Evolutionary conservation across 2,329 filamentous ascomycete genomes (phyloP).

Genomic region (Colletotrichum magnum): DNA sequence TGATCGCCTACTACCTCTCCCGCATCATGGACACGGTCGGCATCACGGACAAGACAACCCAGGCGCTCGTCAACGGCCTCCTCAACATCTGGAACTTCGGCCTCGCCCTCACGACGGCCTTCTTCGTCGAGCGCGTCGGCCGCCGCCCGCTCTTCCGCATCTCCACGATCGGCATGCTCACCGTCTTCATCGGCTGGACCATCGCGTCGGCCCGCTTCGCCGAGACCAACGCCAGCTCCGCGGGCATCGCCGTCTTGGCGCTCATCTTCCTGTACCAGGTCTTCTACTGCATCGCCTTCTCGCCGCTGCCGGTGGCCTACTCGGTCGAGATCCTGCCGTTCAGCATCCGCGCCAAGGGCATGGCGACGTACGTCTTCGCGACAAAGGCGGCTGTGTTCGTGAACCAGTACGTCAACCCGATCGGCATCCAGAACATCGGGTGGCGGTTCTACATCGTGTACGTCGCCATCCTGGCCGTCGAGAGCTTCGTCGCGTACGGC

Average conservation of each 20-base stretch:
- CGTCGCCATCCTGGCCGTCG: slow-evolving; percentile 59
- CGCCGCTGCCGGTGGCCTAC: slow-evolving; percentile 64
- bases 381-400: slow-evolving; percentile 49
- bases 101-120: slow-evolving; percentile 45
- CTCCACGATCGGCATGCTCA: slow-evolving; percentile 47
- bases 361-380: slow-evolving; percentile 50
- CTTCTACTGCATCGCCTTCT: slow-evolving; percentile 69
- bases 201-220: slow-evolving; percentile 51
- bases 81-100: slow-evolving; percentile 49
- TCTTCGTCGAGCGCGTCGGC: slow-evolving; percentile 48
- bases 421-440: slow-evolving; percentile 62
- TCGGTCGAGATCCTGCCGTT: slow-evolving; percentile 69
- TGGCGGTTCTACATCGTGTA: slow-evolving; percentile 73
- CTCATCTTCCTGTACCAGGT: slow-evolving; percentile 56
- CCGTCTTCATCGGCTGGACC: slow-evolving; percentile 53
- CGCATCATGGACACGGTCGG: slow-evolving; percentile 43
- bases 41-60: slow-evolving; percentile 45
- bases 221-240: slow-evolving; percentile 46
- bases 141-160: slow-evolving; percentile 46
- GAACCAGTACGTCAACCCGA: slow-evolving; percentile 62
- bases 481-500: slow-evolving; percentile 60
- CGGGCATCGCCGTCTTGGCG: slow-evolving; percentile 51
- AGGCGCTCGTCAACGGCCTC: slow-evolving; percentile 47
- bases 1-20: slow-evolving; percentile 47
- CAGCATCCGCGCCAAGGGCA: slow-evolving; percentile 65